Evolutionary conservation across 441 rosid species (phyloP), one percentile per base, ranked within the genome.

Genomic region (Bruguiera hainesii): DNA sequence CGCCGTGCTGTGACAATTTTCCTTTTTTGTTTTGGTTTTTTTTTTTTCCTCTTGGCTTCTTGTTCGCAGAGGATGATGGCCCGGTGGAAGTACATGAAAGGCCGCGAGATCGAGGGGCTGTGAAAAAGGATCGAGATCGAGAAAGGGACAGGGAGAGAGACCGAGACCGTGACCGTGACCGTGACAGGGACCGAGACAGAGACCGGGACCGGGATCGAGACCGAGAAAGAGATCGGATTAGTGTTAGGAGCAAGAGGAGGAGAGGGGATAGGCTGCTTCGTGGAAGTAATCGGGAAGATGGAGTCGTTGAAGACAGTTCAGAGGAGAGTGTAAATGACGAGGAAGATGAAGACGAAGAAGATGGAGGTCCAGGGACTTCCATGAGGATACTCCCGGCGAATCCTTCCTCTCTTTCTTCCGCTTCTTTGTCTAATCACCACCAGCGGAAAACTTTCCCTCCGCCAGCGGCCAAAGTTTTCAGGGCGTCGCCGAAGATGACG

Each of bases 261-360:
- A 79, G 97, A 77, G 91, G 90, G 7, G 99, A 91, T 63, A 80
- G 90, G 57, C 60, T 85, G 76, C 73, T 88, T 74, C 87, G 79
- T 78, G 89, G 84, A n/a, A 85, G 80, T 51, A 87, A 76, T 70
- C 71, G 91, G 68, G 96, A 84, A 70, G 97, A 87, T 60, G 96
- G 85, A 37, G 89, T 66, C 42, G 53, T 61, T 33, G 97, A 89
- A 9, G 93, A 87, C 60, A 89, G 81, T 59, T 88, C 92, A 11
- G 98, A 93, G 66, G 96, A 89, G 79, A 93, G 95, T 62, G 84
- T 89, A 48, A 87, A 93, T 71, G 96, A 91, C 52, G 97, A 87
- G 1, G 99, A 91, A 2, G 96, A 89, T 0, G 96, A 82, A 3
- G 96, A 87, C 19, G 91, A 72, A 11, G 86, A 80, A 0, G 57